These are phyloP conservation scores for Jackrogersella minutella DNA, from an alignment of 495 filamentous ascomycete genomes.

Conservation along the genomic window DNA sequence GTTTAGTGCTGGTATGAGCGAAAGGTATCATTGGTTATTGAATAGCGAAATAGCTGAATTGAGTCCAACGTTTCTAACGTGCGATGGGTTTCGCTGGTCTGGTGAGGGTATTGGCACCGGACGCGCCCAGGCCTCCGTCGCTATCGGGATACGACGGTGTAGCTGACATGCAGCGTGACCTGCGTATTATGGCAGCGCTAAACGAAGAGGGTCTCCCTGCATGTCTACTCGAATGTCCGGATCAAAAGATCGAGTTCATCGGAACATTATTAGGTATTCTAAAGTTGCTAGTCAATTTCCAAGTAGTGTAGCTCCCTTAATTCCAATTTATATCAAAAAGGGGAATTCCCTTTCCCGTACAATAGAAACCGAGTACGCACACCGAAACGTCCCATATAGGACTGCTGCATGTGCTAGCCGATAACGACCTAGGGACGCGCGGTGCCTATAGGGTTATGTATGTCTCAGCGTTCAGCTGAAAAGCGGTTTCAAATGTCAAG, in stretches of 20 bases:
- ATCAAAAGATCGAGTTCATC: too few species aligned
- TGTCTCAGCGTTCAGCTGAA: slow-evolving; percentile 30
- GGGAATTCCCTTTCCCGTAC: too few species aligned
- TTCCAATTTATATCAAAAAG: too few species aligned
- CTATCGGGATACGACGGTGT: neutral
- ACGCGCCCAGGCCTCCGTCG: neutral
- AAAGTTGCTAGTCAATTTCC: too few species aligned
- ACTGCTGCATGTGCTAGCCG: neutral
- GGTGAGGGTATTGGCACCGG: neutral
- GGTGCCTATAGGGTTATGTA: slow-evolving; percentile 28
- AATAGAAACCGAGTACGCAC: too few species aligned
- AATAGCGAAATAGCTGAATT: neutral
- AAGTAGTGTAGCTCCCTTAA: too few species aligned
- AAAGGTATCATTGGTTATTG: too few species aligned
- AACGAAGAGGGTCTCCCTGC: neutral
- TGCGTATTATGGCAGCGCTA: neutral
- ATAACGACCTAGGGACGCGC: slow-evolving; percentile 1
- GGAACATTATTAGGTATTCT: too few species aligned
- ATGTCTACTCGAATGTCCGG: neutral
- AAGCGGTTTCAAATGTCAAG: neutral
- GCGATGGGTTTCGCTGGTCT: neutral
- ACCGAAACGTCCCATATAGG: too few species aligned
- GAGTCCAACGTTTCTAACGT: neutral
- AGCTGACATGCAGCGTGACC: slow-evolving; percentile 3
- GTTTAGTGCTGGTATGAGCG: neutral